A percentile compares a stretch with the other conserved stretches of the same genome.
These are phyloP conservation scores for Daldinia childiae DNA, from an alignment of 495 filamentous ascomycete genomes.

Conservation along the genomic window DNA sequence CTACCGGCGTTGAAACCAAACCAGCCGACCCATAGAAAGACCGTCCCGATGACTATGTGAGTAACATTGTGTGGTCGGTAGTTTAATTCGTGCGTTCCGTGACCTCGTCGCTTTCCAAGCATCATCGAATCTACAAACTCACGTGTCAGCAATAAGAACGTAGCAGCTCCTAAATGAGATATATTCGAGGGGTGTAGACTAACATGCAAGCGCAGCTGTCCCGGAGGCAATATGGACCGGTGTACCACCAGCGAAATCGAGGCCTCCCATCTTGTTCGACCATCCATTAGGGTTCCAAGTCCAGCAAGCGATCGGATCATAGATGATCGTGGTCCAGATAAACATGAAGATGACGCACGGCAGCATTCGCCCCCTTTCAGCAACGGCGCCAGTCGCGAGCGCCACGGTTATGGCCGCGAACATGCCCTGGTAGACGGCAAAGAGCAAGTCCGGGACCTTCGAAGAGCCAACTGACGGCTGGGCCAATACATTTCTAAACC, in stretches of 20 bases:
- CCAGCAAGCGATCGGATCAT: slow-evolving; percentile 97
- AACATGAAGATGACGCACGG: slow-evolving; percentile 97
- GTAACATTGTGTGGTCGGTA: slow-evolving; percentile 98
- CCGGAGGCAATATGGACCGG: slow-evolving; percentile 96
- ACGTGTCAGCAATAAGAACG: slow-evolving; percentile 43
- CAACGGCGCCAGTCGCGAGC: slow-evolving; percentile 89
- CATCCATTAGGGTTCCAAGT: slow-evolving; percentile 94
- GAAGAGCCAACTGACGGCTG: slow-evolving; percentile 82
- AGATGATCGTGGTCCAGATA: slow-evolving; percentile 93
- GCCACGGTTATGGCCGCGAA: slow-evolving; percentile 96
- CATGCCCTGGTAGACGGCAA: slow-evolving; percentile 97
- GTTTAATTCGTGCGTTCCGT: slow-evolving; percentile 89
- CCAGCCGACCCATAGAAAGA: slow-evolving; percentile 99
- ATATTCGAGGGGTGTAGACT: slow-evolving; percentile 16
- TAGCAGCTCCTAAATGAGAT: slow-evolving; percentile 65
- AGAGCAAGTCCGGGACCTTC: slow-evolving; percentile 87
- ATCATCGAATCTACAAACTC: slow-evolving; percentile 71
- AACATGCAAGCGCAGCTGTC: slow-evolving; percentile 80
- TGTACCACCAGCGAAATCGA: slow-evolving; percentile 96
- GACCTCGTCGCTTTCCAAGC: slow-evolving; percentile 88
- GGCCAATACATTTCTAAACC: slow-evolving; percentile 81
- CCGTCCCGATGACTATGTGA: slow-evolving; percentile 94
- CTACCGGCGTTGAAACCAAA: slow-evolving; percentile 98
- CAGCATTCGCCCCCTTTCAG: slow-evolving; percentile 93
- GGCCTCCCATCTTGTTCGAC: slow-evolving; percentile 82